Evolutionary conservation across 2,329 filamentous ascomycete genomes (phyloP).

Genomic region (Hymenoscyphus fructigenus): DNA sequence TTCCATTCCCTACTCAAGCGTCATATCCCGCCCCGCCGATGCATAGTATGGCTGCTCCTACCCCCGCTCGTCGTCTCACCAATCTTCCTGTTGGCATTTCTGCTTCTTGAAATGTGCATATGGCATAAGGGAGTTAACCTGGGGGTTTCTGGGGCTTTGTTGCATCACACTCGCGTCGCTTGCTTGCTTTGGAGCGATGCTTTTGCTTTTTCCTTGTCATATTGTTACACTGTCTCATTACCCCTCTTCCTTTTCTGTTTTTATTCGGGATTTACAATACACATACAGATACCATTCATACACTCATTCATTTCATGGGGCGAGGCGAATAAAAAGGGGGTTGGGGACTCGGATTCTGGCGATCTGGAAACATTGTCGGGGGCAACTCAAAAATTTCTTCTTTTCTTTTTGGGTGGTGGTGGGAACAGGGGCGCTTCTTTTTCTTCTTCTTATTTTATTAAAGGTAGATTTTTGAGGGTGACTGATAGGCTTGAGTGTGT

Average conservation of each 20-base stretch:
- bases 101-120: neutral
- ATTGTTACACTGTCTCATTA: neutral
- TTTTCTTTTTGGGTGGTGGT: neutral
- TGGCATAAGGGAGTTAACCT: neutral
- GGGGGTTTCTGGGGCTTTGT: neutral
- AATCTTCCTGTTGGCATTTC: conserved; percentile 5
- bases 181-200: neutral
- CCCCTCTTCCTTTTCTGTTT: neutral
- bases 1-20: conserved; percentile 16
- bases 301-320: neutral
- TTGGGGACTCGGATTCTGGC: neutral
- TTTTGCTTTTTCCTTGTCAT: neutral
- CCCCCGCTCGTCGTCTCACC: conserved; percentile 3
- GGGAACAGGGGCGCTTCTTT: neutral
- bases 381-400: conserved; percentile 1
- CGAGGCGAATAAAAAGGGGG: neutral
- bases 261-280: neutral
- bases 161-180: neutral
- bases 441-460: neutral
- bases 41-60: conserved; percentile 2
- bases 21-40: conserved; percentile 14
- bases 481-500: neutral
- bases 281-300: neutral
- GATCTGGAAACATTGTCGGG: neutral
- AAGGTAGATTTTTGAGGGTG: neutral